Evolutionary conservation across 306 rosid genomes (phyloP), one percentile per base, ranked within the genome.

Genomic region (Lablab purpureus): DNA sequence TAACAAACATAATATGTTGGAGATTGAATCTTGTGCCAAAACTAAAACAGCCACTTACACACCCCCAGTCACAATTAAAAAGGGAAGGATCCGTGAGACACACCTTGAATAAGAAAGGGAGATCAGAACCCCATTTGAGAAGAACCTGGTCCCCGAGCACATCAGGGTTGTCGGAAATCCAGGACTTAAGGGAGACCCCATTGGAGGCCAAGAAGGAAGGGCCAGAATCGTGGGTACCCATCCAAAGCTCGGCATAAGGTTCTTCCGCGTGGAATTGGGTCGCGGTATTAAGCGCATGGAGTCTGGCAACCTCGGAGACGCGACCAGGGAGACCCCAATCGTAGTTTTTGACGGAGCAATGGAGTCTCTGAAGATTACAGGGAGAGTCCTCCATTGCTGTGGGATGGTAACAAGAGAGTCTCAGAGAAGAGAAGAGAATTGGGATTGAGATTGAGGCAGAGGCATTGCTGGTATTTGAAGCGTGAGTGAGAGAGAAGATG

Each of bases 181-280:
- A 95, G 0, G 86, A 83, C 87, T 93, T 93, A 49, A 95, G 94
- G 36, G 87, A 76, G 17, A 74, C 63, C 15, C 10, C 78, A 41
- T 71, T 80, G 47, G 84, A 66, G 56, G 76, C 71, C 43, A 95
- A 30, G 60, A 86, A 93, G 5, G 99, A 95, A 0, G 99, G 98
- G 14, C 93, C 99, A 0, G 99, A 93, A 28, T 89, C 90, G 30
- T 88, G 99, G 46, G 97, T 93, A 23, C 99, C 99, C 87, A 95
- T 95, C 99, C 99, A 95, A 37, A 95, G 76, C 82, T 95, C 99
- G 0, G 99, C 98, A 41, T 90, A 95, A 30, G 99, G 93, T 71
- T 71, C 69, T 3, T 87, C 87, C 2, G 87, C 84, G 73, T 81
- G 84, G 70, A 90, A 82, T 70, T 69, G 19, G 0, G 91, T 63